phyloP scores from a whole-genome alignment of 768 basidiomycete genomes.

The Serendipita vermifera region DNA sequence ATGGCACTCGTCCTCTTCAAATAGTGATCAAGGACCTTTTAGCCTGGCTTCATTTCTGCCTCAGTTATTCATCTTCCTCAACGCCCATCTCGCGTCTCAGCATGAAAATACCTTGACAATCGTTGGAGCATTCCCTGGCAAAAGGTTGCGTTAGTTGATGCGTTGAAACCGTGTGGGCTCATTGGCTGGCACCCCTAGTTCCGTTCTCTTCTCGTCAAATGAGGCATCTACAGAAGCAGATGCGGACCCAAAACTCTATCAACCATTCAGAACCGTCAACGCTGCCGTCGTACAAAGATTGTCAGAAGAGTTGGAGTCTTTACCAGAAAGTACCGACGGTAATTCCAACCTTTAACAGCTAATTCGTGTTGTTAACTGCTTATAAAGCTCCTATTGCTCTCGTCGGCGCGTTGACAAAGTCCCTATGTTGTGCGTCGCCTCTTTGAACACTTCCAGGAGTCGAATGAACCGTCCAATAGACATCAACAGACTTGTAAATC shows the following conservation, averaged over 20 bases:
- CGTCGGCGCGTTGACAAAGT: constrained; percentile 83
- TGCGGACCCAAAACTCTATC: constrained; percentile 68
- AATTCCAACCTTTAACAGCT: constrained; percentile 16
- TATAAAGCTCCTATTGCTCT: constrained; percentile 48
- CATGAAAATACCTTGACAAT: constrained; percentile 90
- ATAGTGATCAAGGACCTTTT: constrained; percentile 37
- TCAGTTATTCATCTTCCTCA: constrained; percentile 80
- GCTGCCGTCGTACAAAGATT: constrained; percentile 49
- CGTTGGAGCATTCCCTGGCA: constrained; percentile 75
- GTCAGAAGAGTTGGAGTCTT: constrained; percentile 43
- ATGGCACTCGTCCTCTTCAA: constrained; percentile 60
- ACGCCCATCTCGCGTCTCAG: constrained; percentile 79
- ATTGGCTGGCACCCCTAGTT: constrained; percentile 31
- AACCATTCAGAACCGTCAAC: constrained; percentile 70
- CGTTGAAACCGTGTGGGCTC: neutral
- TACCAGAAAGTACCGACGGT: constrained; percentile 44
- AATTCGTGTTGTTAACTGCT: neutral
- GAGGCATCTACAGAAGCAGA: constrained; percentile 26
- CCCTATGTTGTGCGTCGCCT: constrained; percentile 62
- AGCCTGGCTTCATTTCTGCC: constrained; percentile 62
- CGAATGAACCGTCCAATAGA: constrained; percentile 38
- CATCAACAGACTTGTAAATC: constrained; percentile 44
- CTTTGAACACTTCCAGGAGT: constrained; percentile 18
- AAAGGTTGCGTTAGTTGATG: constrained; percentile 39
- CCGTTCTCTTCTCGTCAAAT: constrained; percentile 63